A percentile compares a stretch with the other conserved stretches of the same genome.
Conservation (phyloP, 768 basidiomycete species). For the Boletales sp. region DNA sequence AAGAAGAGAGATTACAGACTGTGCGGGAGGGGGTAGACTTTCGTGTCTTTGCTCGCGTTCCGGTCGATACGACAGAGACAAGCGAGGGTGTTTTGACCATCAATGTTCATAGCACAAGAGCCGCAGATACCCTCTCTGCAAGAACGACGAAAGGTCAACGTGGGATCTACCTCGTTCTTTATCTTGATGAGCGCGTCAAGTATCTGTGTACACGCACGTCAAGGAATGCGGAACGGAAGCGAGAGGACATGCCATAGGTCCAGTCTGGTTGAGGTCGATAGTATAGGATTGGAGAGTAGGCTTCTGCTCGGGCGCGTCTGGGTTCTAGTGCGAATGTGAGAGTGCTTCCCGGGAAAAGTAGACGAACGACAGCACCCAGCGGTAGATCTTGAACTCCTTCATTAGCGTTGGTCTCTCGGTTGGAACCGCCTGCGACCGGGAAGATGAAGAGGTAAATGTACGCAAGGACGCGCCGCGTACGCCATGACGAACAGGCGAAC, state of each 20-base stretch:
- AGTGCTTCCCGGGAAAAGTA: neutral
- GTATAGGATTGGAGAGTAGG: constrained; percentile 88
- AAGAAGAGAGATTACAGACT: constrained; percentile 52
- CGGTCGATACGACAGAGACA: constrained; percentile 96
- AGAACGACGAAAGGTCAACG: constrained; percentile 91
- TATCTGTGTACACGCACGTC: constrained; percentile 38
- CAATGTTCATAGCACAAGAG: constrained; percentile 98
- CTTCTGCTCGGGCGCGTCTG: constrained; percentile 90
- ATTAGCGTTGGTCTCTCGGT: constrained; percentile 64
- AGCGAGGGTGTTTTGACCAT: constrained; percentile 96
- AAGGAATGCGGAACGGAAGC: neutral
- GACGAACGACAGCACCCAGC: no score
- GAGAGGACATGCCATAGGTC: constrained; percentile 72
- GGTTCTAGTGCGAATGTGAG: constrained; percentile 56
- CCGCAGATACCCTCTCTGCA: constrained; percentile 97
- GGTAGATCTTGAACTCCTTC: constrained; percentile 83
- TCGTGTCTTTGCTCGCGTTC: constrained; percentile 62
- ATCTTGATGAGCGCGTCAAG: constrained; percentile 97
- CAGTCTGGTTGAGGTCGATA: constrained; percentile 90
- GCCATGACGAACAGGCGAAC: neutral
- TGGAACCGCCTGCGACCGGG: constrained; percentile 40
- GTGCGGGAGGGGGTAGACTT: constrained; percentile 97
- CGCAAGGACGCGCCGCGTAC: constrained; percentile 19
- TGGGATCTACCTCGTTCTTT: constrained; percentile 97
- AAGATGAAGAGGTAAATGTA: constrained; percentile 30